Base-by-base conservation (phyloP, 805 yeast species). In the Candida coleopterorum region DNA sequence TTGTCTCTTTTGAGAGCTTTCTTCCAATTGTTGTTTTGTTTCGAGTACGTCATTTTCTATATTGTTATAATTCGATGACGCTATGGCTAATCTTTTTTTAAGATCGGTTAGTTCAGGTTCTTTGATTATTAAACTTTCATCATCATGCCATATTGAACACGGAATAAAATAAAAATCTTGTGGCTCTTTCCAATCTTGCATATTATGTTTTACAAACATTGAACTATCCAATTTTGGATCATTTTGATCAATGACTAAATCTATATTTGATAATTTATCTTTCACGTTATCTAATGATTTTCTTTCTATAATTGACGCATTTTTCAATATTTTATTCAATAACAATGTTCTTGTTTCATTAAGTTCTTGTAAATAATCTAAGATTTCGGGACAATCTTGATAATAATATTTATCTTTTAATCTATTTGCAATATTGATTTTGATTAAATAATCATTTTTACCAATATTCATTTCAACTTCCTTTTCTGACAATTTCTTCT, bases 141-240 rank as follows among this genome's bases (percentile, higher is more conserved):
- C 97, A 52, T 93, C 98, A 60, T 90, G 97, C 98, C 98, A 93
- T 28, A 93, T 81, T 21, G 88, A 80, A 18, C 95, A 81, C 1
- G 97, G 96, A 44, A 85, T 74, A 51, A 84, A 93, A 46, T 77
- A 71, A 53, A 84, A 86, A 61, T 90, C 97, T 6, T 65, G 67
- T 1, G 97, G 97, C 49, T 88, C 97, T 30, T 69, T 70, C 97
- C 96, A 93, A 12, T 56, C 61, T 14, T 62, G 60, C 18, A 73
- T 43, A 56, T 93, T 93, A 61, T 93, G 99, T 52, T 88, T 88
- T 38, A 88, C 79, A 59, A 80, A 93, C 97, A 93, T 90, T 23
- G 85, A 81, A 0, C 89, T 76, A 59, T 88, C 96, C 34, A 87
- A 62, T 28, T 63, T 64, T 1, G 94, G 89, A 33, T 72, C 62